Evolutionary conservation across 2,329 filamentous ascomycete species (phyloP).

Genomic region (Exophiala calicioides): DNA sequence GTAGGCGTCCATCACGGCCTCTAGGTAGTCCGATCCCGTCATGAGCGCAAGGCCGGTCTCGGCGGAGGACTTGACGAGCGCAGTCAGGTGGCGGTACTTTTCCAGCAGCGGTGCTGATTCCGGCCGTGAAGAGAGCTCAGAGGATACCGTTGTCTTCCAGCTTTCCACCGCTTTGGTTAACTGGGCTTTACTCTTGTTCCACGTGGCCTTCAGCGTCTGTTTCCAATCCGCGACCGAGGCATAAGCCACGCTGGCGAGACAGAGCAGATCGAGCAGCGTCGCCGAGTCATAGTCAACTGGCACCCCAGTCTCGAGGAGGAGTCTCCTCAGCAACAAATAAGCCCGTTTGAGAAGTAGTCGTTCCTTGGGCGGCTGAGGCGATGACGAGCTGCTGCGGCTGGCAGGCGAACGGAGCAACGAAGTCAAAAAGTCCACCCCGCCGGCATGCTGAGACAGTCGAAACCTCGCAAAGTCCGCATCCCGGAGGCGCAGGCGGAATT

Average conservation of each 20-base stretch:
- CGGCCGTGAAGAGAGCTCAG: constrained; percentile 19
- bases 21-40: constrained; percentile 83
- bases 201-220: constrained; percentile 17
- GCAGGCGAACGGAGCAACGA: constrained; percentile 19
- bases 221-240: constrained; percentile 21
- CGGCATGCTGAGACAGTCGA: constrained; percentile 14
- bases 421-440: constrained; percentile 23
- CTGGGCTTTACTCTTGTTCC: constrained; percentile 19
- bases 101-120: constrained; percentile 31
- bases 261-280: constrained; percentile 21
- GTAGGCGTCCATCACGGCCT: constrained; percentile 61
- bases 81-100: constrained; percentile 37
- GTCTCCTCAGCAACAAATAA: constrained; percentile 64
- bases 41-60: constrained; percentile 64
- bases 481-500: constrained; percentile 63
- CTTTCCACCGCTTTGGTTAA: constrained; percentile 18
- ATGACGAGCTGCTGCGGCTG: background rate
- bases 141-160: constrained; percentile 16
- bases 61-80: constrained; percentile 42
- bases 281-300: constrained; percentile 14
- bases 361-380: constrained; percentile 20
- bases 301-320: constrained; percentile 47
- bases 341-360: constrained; percentile 60
- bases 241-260: constrained; percentile 19
- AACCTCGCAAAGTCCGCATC: constrained; percentile 61